These are phyloP conservation scores for Allantophomopsis lycopodina DNA, from an alignment of 2,329 filamentous ascomycete genomes.

Conservation along the genomic window DNA sequence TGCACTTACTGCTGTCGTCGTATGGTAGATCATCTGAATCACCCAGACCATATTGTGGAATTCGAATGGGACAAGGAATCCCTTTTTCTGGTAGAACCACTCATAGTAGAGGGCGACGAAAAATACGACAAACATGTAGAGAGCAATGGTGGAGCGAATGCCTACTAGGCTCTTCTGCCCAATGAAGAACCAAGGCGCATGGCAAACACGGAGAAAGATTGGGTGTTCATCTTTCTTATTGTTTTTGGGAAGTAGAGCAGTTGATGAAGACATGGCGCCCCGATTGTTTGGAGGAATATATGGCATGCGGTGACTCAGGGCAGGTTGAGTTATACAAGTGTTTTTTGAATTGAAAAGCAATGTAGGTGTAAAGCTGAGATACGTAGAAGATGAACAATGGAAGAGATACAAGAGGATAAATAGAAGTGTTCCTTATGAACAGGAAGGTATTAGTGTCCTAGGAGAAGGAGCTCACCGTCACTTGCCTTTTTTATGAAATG, in stretches of 20 bases:
- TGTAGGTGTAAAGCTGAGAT: no score
- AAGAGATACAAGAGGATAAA: no score
- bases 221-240: conserved; percentile 13
- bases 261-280: conserved; percentile 16
- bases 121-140: conserved; percentile 12
- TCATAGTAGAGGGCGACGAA: conserved; percentile 13
- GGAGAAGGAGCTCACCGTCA: no score
- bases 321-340: no score
- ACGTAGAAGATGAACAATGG: no score
- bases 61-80: conserved; percentile 13
- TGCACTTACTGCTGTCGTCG: conserved; percentile 15
- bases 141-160: conserved; percentile 11
- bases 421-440: no score
- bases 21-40: conserved; percentile 15
- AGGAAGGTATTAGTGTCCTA: no score
- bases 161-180: conserved; percentile 14
- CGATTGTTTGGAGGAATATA: not conserved
- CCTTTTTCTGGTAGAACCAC: conserved; percentile 6
- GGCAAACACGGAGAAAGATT: conserved; percentile 20
- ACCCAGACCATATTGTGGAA: conserved; percentile 16
- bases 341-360: no score
- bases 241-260: conserved; percentile 17
- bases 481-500: not conserved
- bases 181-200: conserved; percentile 18
- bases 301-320: no score